Evolutionary conservation across 768 basidiomycete species (phyloP).

Genomic region (Lactifluus volemus): DNA sequence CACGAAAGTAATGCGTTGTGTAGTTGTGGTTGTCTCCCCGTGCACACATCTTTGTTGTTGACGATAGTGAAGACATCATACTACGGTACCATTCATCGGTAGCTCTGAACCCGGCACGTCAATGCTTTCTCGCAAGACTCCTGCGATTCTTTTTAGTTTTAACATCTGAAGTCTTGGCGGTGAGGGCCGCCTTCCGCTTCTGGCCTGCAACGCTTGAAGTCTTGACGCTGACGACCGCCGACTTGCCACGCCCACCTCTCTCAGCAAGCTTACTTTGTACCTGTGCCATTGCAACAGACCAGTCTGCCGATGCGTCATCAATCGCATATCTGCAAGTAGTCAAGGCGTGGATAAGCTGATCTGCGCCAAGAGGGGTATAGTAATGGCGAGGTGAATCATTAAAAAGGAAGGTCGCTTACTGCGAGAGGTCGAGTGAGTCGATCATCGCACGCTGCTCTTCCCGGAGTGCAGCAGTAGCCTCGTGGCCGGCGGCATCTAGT

Average conservation of each 20-base stretch:
- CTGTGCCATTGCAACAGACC: slow-evolving; percentile 67
- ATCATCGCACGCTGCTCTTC: slow-evolving; percentile 85
- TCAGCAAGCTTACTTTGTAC: slow-evolving; percentile 38
- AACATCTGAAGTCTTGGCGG: slow-evolving; percentile 28
- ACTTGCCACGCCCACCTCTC: slow-evolving; percentile 32
- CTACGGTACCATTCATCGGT: too few relatives aligned
- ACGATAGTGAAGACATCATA: too few relatives aligned
- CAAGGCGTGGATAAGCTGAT: slow-evolving; percentile 9
- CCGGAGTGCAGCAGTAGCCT: slow-evolving; percentile 41
- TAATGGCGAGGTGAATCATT: neutral
- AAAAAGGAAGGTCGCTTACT: slow-evolving; percentile 45
- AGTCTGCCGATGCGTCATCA: slow-evolving; percentile 59
- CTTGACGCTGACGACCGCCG: slow-evolving; percentile 75
- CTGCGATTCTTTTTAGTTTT: slow-evolving; percentile 27
- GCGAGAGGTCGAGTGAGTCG: slow-evolving; percentile 75
- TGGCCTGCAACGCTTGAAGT: slow-evolving; percentile 29
- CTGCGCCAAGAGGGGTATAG: neutral
- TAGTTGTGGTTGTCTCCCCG: too few relatives aligned
- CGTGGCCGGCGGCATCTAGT: slow-evolving; percentile 56
- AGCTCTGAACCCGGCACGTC: neutral
- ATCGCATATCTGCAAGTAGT: slow-evolving; percentile 56
- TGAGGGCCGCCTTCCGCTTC: slow-evolving; percentile 51
- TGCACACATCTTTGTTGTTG: too few relatives aligned
- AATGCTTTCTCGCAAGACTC: slow-evolving; percentile 5
- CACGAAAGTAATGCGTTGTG: too few relatives aligned